Base-by-base conservation (phyloP, 176 grass and related monocot genomes). In the Cocos nucifera region DNA sequence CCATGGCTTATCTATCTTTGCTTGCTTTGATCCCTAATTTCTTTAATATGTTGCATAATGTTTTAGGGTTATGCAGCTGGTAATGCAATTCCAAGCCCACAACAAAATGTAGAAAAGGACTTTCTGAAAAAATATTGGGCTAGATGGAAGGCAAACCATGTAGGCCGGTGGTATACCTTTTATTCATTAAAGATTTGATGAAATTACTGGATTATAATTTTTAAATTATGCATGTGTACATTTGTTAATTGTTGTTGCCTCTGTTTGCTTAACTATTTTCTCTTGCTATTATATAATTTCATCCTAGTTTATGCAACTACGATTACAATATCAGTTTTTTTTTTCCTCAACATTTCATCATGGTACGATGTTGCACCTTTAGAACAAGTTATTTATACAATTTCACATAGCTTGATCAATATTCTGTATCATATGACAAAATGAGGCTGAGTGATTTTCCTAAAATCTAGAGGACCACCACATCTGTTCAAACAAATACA, bases 101-200 rank as follows among this genome's bases (percentile, higher is more conserved):
- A 97, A 75, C 88, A 97, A 69, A 97, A 97, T 78, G 92, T 97
- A 57, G 92, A 97, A 69, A 91, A 85, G 57, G 84, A 80, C 22
- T 91, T 97, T 75, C 67, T 97, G 70, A 85, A 67, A 44, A 97
- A 88, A 81, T 91, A 97, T 85, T 97, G 93, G 87, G 71, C 81
- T 22, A 88, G 60, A 70, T 91, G 93, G 93, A 91, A 91, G 69
- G 87, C 81, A 51, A 78, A 75, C 27, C 93, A 97, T 58, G 87
- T 91, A 49, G 87, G 87, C 6, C 84, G 81, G 52, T 91, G 87
- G 93, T 91, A 83, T 78, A 75, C 35, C 51, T 44, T 63, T 65
- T 67, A 29, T 65, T 83, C 59, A 68, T 27, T 15, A 44, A 44
- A 12, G 35, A 44, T 44, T 44, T 44, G 35, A 44, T 14, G 35